Evolutionary conservation across 768 basidiomycete genomes (phyloP).

Genomic region (Punctularia strigosozonata): DNA sequence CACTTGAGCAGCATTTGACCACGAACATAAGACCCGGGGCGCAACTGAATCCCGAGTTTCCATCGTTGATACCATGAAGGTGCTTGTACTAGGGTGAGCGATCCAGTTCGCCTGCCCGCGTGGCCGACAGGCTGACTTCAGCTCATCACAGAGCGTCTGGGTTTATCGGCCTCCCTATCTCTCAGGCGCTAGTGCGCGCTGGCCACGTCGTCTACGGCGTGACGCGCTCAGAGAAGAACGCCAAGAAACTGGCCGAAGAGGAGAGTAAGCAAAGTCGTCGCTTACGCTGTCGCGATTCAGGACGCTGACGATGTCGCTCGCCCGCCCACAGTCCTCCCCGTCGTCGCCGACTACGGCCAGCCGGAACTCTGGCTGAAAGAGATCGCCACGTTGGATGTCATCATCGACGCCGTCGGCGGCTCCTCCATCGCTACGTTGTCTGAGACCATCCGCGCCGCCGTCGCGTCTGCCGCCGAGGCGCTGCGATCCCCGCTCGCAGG

Average conservation of each 20-base stretch:
- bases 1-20: no score
- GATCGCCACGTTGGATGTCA: conserved; percentile 20
- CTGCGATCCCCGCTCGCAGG: conserved; percentile 19
- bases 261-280: conserved; percentile 22
- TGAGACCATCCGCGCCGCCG: conserved; percentile 14
- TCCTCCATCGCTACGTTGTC: conserved; percentile 10
- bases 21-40: no score
- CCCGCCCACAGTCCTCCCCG: conserved; percentile 21
- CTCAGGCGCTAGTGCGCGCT: conserved; percentile 31
- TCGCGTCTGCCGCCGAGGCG: conserved; percentile 13
- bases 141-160: conserved; percentile 25
- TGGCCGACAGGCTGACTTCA: neutral
- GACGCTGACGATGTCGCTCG: neutral
- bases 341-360: conserved; percentile 17
- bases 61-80: conserved; percentile 17
- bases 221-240: conserved; percentile 25
- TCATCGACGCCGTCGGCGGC: conserved; percentile 22
- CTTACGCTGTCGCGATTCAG: neutral
- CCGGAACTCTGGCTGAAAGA: conserved; percentile 16
- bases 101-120: neutral
- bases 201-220: conserved; percentile 35
- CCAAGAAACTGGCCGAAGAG: conserved; percentile 21
- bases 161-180: conserved; percentile 30
- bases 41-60: no score
- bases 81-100: conserved; percentile 17